Percentiles rank a stretch among this genome's conserved stretches.
Conservation (phyloP, 176 grass and related monocot genomes). For the Avena sativa region DNA sequence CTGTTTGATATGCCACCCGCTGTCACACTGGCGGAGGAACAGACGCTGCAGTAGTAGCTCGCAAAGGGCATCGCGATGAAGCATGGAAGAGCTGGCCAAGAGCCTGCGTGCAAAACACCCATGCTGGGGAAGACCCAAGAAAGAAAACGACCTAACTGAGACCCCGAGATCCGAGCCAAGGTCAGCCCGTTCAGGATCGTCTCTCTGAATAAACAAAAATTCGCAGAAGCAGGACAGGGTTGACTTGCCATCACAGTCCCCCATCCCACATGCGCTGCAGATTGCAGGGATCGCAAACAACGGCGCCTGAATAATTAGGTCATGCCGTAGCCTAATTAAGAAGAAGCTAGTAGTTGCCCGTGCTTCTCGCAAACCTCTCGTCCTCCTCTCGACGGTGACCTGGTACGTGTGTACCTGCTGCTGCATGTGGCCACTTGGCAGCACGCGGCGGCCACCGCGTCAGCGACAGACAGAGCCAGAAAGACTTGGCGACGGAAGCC, state of each 20-base stretch:
- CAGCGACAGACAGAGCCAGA: not conserved
- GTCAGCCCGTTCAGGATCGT: not conserved
- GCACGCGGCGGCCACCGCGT: not conserved
- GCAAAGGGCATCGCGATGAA: too few species aligned
- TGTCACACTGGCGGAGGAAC: too few species aligned
- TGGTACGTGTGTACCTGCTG: not conserved
- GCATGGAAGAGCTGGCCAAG: too few species aligned
- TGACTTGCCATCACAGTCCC: slow-evolving; percentile 14
- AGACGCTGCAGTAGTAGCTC: too few species aligned
- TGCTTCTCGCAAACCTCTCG: not conserved
- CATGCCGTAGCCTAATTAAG: not conserved
- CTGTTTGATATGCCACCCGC: too few species aligned
- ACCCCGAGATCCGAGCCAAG: slow-evolving; percentile 25
- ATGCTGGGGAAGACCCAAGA: not conserved
- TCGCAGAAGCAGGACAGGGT: not conserved
- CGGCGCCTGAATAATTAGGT: not conserved
- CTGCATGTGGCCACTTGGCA: slow-evolving; percentile 19
- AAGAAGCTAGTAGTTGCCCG: not conserved
- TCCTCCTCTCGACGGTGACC: not conserved
- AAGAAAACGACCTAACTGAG: slow-evolving; percentile 34
- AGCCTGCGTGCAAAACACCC: not conserved
- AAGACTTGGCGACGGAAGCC: not conserved
- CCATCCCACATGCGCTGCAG: not conserved
- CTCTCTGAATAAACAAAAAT: not conserved
- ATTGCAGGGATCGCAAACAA: not conserved